These are phyloP conservation scores for Lepidium africanum DNA, from an alignment of 345 rosid species.

Conservation along the genomic window DNA sequence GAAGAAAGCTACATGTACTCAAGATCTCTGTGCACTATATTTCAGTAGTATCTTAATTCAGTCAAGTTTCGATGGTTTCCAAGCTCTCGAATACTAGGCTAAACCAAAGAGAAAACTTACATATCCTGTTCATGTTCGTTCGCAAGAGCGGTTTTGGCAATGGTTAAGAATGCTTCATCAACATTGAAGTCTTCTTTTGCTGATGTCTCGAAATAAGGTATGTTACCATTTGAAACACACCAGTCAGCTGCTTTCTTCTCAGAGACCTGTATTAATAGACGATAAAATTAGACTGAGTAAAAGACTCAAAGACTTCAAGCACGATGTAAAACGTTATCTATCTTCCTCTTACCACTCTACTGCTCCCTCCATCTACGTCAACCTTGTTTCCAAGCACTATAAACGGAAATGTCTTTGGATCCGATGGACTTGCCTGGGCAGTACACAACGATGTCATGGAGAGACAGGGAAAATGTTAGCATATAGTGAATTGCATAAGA, in stretches of 20 bases:
- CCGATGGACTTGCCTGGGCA: slow-evolving; percentile 75
- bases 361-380: slow-evolving; percentile 97
- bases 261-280: slow-evolving; percentile 44
- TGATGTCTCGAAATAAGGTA: slow-evolving; percentile 87
- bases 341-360: slow-evolving; percentile 73
- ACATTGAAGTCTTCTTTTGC: slow-evolving; percentile 69
- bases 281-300: neutral
- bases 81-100: neutral
- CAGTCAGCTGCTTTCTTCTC: slow-evolving; percentile 72
- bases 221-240: slow-evolving; percentile 64
- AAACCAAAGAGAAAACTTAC: slow-evolving; percentile 31
- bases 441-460: neutral
- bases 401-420: slow-evolving; percentile 72
- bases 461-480: neutral
- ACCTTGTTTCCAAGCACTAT: slow-evolving; percentile 95
- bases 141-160: slow-evolving; percentile 53
- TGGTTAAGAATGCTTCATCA: slow-evolving; percentile 68
- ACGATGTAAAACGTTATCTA: neutral
- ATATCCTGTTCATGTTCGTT: slow-evolving; percentile 53
- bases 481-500: neutral
- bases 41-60: neutral
- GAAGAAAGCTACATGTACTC: neutral
- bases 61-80: neutral
- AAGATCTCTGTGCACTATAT: neutral
- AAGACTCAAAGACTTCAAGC: neutral